Evolutionary conservation across 306 rosid genomes (phyloP).

Genomic region (Dryas alaskensis): DNA sequence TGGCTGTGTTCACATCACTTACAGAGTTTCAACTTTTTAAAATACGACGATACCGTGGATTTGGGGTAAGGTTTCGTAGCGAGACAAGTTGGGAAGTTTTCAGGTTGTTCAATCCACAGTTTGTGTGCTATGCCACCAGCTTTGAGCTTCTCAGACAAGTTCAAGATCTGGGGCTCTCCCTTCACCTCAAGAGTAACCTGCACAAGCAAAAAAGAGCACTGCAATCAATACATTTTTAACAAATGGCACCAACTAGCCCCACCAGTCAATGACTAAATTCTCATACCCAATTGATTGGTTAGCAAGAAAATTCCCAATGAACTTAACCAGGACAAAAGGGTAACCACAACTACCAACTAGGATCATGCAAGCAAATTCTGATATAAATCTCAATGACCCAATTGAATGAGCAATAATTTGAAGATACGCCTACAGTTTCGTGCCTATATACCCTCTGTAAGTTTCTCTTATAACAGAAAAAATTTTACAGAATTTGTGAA

Average conservation of each 20-base stretch:
- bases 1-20: conserved; percentile 40
- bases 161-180: conserved; percentile 66
- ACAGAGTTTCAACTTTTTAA: conserved; percentile 80
- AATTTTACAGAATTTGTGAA: background rate
- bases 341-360: background rate
- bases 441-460: background rate
- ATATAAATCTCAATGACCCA: background rate
- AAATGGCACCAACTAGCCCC: background rate
- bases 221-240: background rate
- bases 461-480: background rate
- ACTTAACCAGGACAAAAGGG: too few relatives aligned
- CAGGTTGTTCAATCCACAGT: conserved; percentile 86
- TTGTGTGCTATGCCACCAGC: conserved; percentile 61
- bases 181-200: conserved; percentile 87
- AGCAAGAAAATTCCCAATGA: background rate
- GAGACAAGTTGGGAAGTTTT: conserved; percentile 71
- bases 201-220: background rate
- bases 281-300: background rate
- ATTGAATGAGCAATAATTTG: background rate
- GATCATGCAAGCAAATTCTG: background rate
- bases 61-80: conserved; percentile 88
- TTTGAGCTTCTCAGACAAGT: conserved; percentile 66
- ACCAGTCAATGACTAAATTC: background rate
- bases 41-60: conserved; percentile 51
- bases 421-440: background rate